These are phyloP conservation scores for Westerdykella aurantiaca DNA, from an alignment of 2,329 filamentous ascomycete genomes.

Conservation along the genomic window DNA sequence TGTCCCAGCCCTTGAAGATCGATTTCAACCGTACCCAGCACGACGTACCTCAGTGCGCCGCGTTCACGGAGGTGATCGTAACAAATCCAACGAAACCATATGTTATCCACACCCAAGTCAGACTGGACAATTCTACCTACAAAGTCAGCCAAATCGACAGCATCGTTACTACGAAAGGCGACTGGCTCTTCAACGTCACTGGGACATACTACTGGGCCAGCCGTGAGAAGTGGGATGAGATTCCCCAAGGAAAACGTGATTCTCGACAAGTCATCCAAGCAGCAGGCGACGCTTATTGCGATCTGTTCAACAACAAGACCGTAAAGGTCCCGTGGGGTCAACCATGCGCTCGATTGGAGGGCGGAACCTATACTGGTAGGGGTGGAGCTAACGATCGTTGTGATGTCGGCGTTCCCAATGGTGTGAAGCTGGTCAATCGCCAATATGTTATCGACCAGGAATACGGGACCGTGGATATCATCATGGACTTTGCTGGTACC, in stretches of 20 bases:
- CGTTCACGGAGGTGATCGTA: slow-evolving; percentile 26
- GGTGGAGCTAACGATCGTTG: slow-evolving; percentile 18
- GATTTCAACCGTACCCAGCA: slow-evolving; percentile 20
- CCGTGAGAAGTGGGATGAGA: slow-evolving; percentile 19
- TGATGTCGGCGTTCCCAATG: slow-evolving; percentile 25
- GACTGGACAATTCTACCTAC: slow-evolving; percentile 17
- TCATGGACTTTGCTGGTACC: slow-evolving; percentile 25
- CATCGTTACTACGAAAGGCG: slow-evolving; percentile 24
- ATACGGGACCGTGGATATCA: slow-evolving; percentile 27
- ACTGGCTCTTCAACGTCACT: slow-evolving; percentile 30
- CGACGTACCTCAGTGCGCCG: slow-evolving; percentile 22
- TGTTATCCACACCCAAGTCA: slow-evolving; percentile 24
- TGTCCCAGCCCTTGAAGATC: slow-evolving; percentile 20
- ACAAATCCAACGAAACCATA: slow-evolving; percentile 20
- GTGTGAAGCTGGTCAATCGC: slow-evolving; percentile 22
- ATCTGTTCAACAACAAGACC: slow-evolving; percentile 22
- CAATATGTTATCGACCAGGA: slow-evolving; percentile 29
- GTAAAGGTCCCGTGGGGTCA: slow-evolving; percentile 24
- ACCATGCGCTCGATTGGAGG: slow-evolving; percentile 26
- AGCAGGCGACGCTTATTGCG: slow-evolving; percentile 25
- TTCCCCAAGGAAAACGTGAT: slow-evolving; percentile 15
- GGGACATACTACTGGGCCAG: slow-evolving; percentile 23
- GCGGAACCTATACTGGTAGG: slow-evolving; percentile 25
- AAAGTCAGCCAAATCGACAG: slow-evolving; percentile 19
- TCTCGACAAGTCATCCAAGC: slow-evolving; percentile 20